Evolutionary conservation across 768 basidiomycete species (phyloP), one percentile per base, ranked within the genome.

Genomic region (Suillus plorans): DNA sequence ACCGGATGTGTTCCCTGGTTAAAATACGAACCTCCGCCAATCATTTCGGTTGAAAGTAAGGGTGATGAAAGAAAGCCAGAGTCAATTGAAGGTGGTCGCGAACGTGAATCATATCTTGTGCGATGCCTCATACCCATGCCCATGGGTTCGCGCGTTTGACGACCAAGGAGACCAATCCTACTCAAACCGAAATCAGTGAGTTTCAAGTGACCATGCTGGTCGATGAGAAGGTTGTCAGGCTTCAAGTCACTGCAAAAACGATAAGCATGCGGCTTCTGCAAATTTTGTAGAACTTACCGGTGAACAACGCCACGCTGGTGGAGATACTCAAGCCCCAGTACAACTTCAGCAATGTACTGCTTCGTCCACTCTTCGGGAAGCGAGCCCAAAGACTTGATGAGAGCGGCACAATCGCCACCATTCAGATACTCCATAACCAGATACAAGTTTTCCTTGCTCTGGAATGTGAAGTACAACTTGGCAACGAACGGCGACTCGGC

Each of bases 381-480:
- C 22, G 85, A 89, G 5, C 96, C 97, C n/a, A 99, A 73, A 22
- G 92, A 91, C 79, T 99, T 99, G 84, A 99, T 93, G 65, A 99
- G 85, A 3, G 95, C 94, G 12, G 96, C 97, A 70, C 97, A 98
- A 72, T 99, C 97, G 7, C 97, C 97, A 42, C 97, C 97, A 69
- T 97, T 97, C 39, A 99, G 86, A 75, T 99, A 99, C 76, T 99
- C 97, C 97, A 99, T 99, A 60, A 99, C 97, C 60, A 99, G 85
- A 77, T 98, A 99, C 63, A 99, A 79, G 74, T 98, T 98, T 34
- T 99, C 97, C 82, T 97, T 98, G 86, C 93, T 97, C 79, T 99
- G 97, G 82, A 99, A 99, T 20, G 97, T 99, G 79, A 96, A 99
- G 80, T 91, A 99, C 41, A 99, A 82, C 78, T 97, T 97, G 58